Conservation (phyloP, 2,329 filamentous ascomycete species). For the Sarocladium strictum region DNA sequence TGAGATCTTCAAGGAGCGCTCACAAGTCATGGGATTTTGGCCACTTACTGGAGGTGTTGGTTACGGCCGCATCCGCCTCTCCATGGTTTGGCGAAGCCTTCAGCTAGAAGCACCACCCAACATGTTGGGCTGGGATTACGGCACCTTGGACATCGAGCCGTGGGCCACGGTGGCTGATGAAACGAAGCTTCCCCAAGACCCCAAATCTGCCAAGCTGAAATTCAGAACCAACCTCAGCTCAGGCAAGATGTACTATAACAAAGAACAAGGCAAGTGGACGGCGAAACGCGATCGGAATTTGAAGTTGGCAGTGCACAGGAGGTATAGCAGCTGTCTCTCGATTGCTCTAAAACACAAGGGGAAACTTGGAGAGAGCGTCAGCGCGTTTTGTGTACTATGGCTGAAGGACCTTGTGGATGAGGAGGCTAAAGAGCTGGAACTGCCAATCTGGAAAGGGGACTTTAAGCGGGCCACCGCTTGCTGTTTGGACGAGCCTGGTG, state of each 20-base stretch:
- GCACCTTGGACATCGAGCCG: constrained; percentile 60
- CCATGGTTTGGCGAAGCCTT: constrained; percentile 67
- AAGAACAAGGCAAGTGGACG: constrained; percentile 44
- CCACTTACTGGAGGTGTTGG: constrained; percentile 68
- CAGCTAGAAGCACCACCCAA: constrained; percentile 53
- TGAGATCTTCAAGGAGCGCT: constrained; percentile 55
- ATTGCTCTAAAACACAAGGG: constrained; percentile 42
- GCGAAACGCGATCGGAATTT: constrained; percentile 37
- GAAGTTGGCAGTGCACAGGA: constrained; percentile 51
- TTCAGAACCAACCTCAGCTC: constrained; percentile 51
- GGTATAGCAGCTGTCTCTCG: constrained; percentile 51
- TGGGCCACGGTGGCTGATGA: constrained; percentile 30
- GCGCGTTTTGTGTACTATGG: constrained; percentile 62
- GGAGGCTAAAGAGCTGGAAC: constrained; percentile 49
- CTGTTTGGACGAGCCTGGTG: constrained; percentile 38
- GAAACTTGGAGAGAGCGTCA: constrained; percentile 45
- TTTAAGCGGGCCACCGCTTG: constrained; percentile 40
- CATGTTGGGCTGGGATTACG: constrained; percentile 64
- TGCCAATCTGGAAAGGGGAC: constrained; percentile 62
- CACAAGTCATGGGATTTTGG: constrained; percentile 60
- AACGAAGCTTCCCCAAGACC: constrained; percentile 36
- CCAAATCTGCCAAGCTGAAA: constrained; percentile 49
- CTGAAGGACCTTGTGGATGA: constrained; percentile 65
- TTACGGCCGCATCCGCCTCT: constrained; percentile 62
- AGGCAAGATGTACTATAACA: constrained; percentile 50